Base-by-base conservation (phyloP, 371 early-diverging fungal species). In the Actinomucor elegans region DNA sequence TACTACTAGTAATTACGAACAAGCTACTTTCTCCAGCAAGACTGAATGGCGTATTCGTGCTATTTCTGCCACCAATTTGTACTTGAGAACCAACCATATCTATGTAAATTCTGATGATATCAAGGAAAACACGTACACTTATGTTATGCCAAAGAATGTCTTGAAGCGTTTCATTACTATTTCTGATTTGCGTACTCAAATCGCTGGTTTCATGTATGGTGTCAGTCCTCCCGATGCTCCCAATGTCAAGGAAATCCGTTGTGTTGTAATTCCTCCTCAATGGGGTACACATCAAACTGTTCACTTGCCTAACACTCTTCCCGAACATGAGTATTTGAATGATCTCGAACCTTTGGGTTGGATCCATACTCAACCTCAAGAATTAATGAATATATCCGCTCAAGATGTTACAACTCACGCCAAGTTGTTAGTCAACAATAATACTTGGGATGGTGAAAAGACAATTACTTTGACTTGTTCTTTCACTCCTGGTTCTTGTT, bases 11-110 rank as follows among this genome's bases (percentile, higher is more conserved):
- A 93, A 92, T 50, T 99, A 96, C 61, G 99, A 98, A 74, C 87
- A 92, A 5, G 92, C 94, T 68, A 93, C 96, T 5, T 99, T 99
- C 77, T 84, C 94, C 21, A 96, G 97, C 52, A 97, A 98, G 84
- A 96, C 98, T 0, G 99, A 99, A 67, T 99, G 99, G 99, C 93
- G 99, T 61, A 85, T 93, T 43, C 88, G 98, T 35, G 97, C 98
- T 23, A 91, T 98, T 48, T 91, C 98, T 5, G 89, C 96, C 5
- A 93, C 95, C 52, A 96, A 94, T 65, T 69, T 99, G 64, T 90
- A 92, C 51, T 70, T 97, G 66, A 93, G 97, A 66, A 96, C 97
- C 14, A 92, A 95, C 69, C 93, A 98, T 75, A 89, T 98, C 61
- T 96, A 94, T 61, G 97, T 98, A 48, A 86, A 93, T 56, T 87